These are phyloP conservation scores for Diaporthe velutina DNA, from an alignment of 2,329 filamentous ascomycete genomes.

Conservation along the genomic window DNA sequence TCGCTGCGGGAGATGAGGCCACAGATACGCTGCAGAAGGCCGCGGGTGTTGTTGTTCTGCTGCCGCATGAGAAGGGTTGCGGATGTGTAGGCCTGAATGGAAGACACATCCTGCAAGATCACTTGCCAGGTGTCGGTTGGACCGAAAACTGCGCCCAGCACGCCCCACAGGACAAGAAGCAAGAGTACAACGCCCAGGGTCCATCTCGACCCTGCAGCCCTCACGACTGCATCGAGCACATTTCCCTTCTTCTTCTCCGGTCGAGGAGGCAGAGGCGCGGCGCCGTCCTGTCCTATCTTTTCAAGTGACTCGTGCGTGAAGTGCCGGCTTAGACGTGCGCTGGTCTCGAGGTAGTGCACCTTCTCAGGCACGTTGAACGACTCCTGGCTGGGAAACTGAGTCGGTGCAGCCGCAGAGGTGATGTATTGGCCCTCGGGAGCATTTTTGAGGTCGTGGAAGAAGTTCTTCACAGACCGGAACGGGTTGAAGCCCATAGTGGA, in stretches of 20 bases:
- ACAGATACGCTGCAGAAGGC: slow-evolving; percentile 47
- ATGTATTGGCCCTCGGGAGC: slow-evolving; percentile 42
- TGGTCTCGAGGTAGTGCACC: slow-evolving; percentile 37
- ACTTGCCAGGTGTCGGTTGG: slow-evolving; percentile 52
- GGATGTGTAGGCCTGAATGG: slow-evolving; percentile 53
- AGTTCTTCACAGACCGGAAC: slow-evolving; percentile 33
- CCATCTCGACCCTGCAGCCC: slow-evolving; percentile 41
- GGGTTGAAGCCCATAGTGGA: slow-evolving; percentile 31
- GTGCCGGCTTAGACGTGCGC: slow-evolving; percentile 37
- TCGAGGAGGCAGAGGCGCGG: background rate
- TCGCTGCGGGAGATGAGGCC: slow-evolving; percentile 49
- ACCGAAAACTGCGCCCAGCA: slow-evolving; percentile 48
- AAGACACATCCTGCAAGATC: slow-evolving; percentile 51
- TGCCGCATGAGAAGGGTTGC: slow-evolving; percentile 55
- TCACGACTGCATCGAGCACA: slow-evolving; percentile 41
- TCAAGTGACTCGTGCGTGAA: slow-evolving; percentile 34
- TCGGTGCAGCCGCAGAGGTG: slow-evolving; percentile 38
- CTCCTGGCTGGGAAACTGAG: slow-evolving; percentile 39
- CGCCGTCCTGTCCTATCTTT: background rate
- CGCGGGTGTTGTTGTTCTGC: slow-evolving; percentile 50
- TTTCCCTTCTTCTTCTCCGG: slow-evolving; percentile 31
- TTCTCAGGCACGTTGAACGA: slow-evolving; percentile 29
- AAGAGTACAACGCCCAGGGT: slow-evolving; percentile 48
- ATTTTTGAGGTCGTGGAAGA: slow-evolving; percentile 39
- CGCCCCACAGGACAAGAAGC: slow-evolving; percentile 48